A percentile compares a stretch with the other conserved stretches of the same genome.
phyloP scores from a whole-genome alignment of 495 filamentous ascomycete species.

The Glutinoglossum americanum region DNA sequence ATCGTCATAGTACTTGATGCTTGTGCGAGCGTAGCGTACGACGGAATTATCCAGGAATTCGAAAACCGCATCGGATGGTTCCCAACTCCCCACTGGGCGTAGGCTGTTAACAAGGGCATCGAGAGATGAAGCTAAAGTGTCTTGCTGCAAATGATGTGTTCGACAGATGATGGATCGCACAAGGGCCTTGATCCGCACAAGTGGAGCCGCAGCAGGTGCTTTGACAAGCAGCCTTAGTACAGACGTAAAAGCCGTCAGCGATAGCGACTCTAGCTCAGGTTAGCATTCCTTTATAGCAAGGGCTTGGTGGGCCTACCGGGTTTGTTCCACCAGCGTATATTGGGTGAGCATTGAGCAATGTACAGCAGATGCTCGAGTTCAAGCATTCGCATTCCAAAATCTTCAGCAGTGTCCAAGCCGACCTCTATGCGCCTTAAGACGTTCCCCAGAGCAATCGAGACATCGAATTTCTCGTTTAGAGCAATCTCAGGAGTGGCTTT shows the following conservation, averaged over 20 bases:
- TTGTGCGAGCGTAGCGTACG: slow-evolving; percentile 41
- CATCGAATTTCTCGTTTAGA: slow-evolving; percentile 66
- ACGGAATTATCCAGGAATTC: slow-evolving; percentile 65
- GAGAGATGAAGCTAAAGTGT: slow-evolving; percentile 22
- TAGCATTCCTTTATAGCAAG: slow-evolving; percentile 1
- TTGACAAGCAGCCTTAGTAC: slow-evolving; percentile 33
- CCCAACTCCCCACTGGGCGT: slow-evolving; percentile 9
- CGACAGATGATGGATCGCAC: slow-evolving; percentile 28
- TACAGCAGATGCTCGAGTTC: slow-evolving; percentile 55
- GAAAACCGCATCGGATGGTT: slow-evolving; percentile 19
- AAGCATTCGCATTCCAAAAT: slow-evolving; percentile 31
- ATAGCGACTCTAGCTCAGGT: slow-evolving; percentile 17
- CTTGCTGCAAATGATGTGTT: slow-evolving; percentile 24
- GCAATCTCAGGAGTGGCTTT: slow-evolving; percentile 61
- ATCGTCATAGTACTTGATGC: slow-evolving; percentile 50
- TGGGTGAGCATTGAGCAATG: slow-evolving; percentile 54
- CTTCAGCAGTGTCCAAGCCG: slow-evolving; percentile 20
- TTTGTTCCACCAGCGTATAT: slow-evolving; percentile 66
- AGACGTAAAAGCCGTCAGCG: slow-evolving; percentile 43
- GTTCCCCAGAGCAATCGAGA: slow-evolving; percentile 48
- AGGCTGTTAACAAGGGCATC: slow-evolving; percentile 32
- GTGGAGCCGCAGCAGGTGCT: slow-evolving; percentile 19
- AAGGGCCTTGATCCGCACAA: slow-evolving; percentile 22
- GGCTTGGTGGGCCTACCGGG: slow-evolving; percentile 21
- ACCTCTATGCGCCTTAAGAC: slow-evolving; percentile 31